Base-by-base conservation (phyloP, 495 filamentous ascomycete genomes). In the Hypomontagnella monticulosa region DNA sequence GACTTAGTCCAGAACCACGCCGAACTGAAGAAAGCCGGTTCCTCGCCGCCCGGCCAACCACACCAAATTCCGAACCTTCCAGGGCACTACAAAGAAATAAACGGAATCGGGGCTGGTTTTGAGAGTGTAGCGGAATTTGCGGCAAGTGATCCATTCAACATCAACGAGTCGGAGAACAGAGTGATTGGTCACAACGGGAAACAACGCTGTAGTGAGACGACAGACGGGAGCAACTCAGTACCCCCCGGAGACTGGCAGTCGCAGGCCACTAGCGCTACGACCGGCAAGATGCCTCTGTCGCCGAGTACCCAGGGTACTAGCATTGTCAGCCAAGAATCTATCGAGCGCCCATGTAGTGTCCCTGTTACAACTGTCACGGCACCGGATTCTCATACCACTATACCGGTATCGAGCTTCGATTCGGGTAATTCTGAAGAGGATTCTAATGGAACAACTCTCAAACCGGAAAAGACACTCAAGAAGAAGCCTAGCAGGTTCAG, bases 291-390 rank as follows among this genome's bases (percentile, higher is more conserved):
- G 81, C 82, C 84, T 19, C 70, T 84, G n/a, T 85, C 82, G 23
- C 84, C 84, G 6, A 84, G 81, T 61, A 85, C 84, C 4, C 80
- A 85, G 70, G 84, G 84, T 11, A 86, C 84, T 10, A 85, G 83
- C 72, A 83, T 86, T 33, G 78, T 79, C 40, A 86, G 84, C 65
- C 73, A 75, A 41, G 80, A 83, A 30, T 83, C 81, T 4, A 46
- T 78, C 32, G 80, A 83, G 41, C 76, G 76, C 4, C 73, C 78
- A 4, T 72, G 68, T 36, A 77, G 76, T 49, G 69, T 77, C 9
- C 79, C 78, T 2, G 75, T 72, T 23, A 75, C 77, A 2, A 76
- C 67, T 48, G 63, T 80, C 16, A 76, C 72, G 8, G 72, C 73
- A 8, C 74, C 78, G 5, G 78, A 80, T 43, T 75, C 51, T 42